These are phyloP conservation scores for Cicer cuneatum DNA, from an alignment of 306 rosid genomes.

Conservation along the genomic window DNA sequence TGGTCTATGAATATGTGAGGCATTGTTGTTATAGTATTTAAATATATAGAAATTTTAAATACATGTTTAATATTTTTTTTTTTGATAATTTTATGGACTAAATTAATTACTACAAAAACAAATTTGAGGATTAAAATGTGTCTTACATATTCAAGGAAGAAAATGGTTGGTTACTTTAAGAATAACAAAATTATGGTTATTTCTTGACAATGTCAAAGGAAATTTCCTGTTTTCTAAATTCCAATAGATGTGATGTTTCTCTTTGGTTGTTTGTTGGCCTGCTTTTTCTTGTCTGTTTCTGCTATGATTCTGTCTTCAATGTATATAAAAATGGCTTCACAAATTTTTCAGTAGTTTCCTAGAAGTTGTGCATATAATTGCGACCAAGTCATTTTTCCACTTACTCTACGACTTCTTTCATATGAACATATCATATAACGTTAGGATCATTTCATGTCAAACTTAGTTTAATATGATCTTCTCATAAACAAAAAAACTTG, in stretches of 20 bases:
- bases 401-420: not conserved
- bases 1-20: accelerated
- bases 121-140: too few species aligned
- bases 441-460: too few species aligned
- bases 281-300: slow-evolving; percentile 38
- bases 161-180: too few species aligned
- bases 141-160: too few species aligned
- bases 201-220: slow-evolving; percentile 36
- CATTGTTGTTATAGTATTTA: accelerated
- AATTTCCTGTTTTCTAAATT: slow-evolving; percentile 37
- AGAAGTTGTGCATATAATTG: slow-evolving; percentile 9
- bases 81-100: too few species aligned
- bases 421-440: not conserved
- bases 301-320: not conserved
- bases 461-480: too few species aligned
- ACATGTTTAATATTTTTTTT: too few species aligned
- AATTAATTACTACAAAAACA: too few species aligned
- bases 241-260: slow-evolving; percentile 17
- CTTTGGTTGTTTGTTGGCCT: slow-evolving; percentile 40
- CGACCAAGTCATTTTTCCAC: slow-evolving; percentile 29
- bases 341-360: slow-evolving; percentile 35
- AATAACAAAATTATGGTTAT: not conserved
- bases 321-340: not conserved
- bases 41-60: too few species aligned
- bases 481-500: too few species aligned